Evolutionary conservation across 805 yeast species (phyloP), one percentile per base, ranked within the genome.

Genomic region (Komagataella kurtzmanii): DNA sequence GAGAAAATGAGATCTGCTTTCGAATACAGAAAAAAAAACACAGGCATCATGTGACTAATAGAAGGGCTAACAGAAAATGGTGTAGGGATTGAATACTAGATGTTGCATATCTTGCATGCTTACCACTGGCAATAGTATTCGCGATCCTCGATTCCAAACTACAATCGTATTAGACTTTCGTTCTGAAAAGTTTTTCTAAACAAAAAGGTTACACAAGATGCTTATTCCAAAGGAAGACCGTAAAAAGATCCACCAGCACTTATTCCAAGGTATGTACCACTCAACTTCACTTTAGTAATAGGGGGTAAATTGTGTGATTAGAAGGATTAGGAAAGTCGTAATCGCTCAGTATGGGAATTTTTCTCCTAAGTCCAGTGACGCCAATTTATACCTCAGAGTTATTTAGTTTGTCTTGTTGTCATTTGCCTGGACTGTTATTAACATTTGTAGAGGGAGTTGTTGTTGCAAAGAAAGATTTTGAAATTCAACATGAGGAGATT

Each of bases 221-320:
- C 84, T 93, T 81, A 93, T 93, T 83, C 98, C 99, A 80, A 93
- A 88, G 81, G 95, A 88, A 78, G 99, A 93, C 77, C 90, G 99
- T 85, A 88, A 88, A 81, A 88, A 88, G 90, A 93, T 93, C 76
- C 96, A 89, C 95, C 87, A 83, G 76, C 85, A 90, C 87, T 93
- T 93, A 79, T 93, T 90, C 88, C 90, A 89, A 79, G 95, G 95
- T 86, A 83, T 74, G 93, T 84, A 17, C 45, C 40, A 43, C 40
- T 17, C 12, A 6, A 30, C 46, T 17, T 12, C 14, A 14, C 17
- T 12, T 17, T 5, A 23, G 49, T 23, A 24, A 14, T 17, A 45
- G 21, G 23, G 6, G 45, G 17, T 6, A 17, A 43, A 43, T 17
- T 44, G 17, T n/a, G 17, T 44, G 45, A n/a, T n/a, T 44, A 6